Conservation (phyloP, 345 rosid genomes). For the Rhodamnia rubescens region DNA sequence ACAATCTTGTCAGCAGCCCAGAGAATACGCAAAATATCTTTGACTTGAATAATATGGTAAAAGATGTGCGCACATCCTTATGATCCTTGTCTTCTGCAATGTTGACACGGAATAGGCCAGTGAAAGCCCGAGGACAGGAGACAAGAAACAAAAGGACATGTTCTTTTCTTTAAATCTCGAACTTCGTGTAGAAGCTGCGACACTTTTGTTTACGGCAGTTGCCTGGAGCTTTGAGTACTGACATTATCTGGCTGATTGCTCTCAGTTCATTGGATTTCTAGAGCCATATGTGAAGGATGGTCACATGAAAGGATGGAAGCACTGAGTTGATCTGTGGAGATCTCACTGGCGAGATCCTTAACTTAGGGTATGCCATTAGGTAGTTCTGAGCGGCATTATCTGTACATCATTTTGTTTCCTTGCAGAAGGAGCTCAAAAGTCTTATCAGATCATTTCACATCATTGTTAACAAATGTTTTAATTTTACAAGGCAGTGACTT, state of each 20-base stretch:
- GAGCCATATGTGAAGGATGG: constrained; percentile 75
- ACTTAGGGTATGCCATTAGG: neutral
- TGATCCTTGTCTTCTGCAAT: neutral
- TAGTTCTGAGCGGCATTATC: neutral
- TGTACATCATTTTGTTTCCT: neutral
- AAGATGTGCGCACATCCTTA: neutral
- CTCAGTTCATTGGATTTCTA: constrained; percentile 81
- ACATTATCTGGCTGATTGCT: neutral
- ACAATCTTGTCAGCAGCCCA: neutral
- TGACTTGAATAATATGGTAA: neutral
- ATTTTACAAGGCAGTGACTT: neutral
- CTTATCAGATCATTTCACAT: neutral
- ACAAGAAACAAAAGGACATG: neutral
- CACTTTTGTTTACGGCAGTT: neutral
- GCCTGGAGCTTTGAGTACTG: neutral
- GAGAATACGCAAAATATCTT: neutral
- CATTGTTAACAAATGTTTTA: neutral
- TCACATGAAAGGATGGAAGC: constrained; percentile 61
- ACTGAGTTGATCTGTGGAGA: constrained; percentile 3
- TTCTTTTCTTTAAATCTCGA: neutral
- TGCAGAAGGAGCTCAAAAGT: neutral
- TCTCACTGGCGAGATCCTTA: neutral
- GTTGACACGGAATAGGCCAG: neutral
- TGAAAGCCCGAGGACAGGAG: neutral
- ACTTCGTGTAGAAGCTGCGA: neutral